Evolutionary conservation across 306 rosid species (phyloP).

Genomic region (Ormosia emarginata): DNA sequence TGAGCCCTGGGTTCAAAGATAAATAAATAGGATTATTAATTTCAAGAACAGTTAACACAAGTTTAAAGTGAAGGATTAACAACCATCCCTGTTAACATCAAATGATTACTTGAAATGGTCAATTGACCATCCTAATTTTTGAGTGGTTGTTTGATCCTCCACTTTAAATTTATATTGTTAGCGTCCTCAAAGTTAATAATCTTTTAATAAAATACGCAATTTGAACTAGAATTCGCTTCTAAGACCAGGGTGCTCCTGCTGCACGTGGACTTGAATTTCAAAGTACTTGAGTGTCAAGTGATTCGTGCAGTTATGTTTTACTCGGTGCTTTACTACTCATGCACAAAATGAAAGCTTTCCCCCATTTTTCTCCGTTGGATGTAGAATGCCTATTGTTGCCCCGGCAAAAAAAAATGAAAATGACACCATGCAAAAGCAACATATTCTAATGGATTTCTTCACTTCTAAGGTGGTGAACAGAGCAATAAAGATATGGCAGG

Average conservation of each 20-base stretch:
- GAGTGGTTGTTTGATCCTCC: not conserved
- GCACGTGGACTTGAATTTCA: not conserved
- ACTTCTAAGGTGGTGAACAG: not conserved
- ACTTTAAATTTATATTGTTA: not conserved
- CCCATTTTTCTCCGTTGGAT: not conserved
- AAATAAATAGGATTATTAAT: not conserved
- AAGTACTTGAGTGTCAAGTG: not conserved
- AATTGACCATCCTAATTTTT: no score
- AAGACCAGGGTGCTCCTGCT: not conserved
- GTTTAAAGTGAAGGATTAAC: not conserved
- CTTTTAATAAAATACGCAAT: conserved; percentile 23
- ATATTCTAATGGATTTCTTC: no score
- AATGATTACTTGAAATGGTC: no score
- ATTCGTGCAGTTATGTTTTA: not conserved
- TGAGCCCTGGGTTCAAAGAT: conserved; percentile 49
- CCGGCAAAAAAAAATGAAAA: not conserved
- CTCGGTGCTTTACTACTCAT: not conserved
- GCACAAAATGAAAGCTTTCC: not conserved
- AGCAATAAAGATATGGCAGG: no score
- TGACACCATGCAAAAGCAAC: not conserved
- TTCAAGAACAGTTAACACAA: not conserved
- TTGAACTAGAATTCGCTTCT: not conserved
- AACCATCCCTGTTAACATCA: not conserved
- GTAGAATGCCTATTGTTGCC: not conserved
- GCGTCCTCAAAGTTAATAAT: not conserved